Evolutionary conservation across 2,329 filamentous ascomycete species (phyloP), one percentile per base, ranked within the genome.

Genomic region (Xylaria arbuscula): DNA sequence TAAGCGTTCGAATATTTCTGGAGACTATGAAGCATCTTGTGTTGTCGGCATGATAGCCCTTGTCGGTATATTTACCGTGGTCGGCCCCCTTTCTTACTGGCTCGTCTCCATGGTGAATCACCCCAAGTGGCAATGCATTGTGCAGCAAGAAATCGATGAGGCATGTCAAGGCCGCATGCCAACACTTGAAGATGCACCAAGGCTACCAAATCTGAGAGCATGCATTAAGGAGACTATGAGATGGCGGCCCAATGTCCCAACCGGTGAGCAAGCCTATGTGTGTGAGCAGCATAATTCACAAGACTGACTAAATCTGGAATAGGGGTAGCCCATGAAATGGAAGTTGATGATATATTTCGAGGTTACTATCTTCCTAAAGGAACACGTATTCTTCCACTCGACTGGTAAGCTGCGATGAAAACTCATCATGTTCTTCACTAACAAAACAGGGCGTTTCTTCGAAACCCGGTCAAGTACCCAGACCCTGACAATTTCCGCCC

Each of bases 401-500:
- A 83, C 66, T 82, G 81, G 81, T 79, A 55, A 64, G 77, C 70
- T 54, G n/a, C 7, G 1, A 3, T 8, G n/a, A 19, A 13, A 9
- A 17, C 42, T 19, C 36, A 15, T 45, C 10, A 22, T 19, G 7
- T 42, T n/a, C 22, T 4, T 24, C 15, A 15, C 56, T 69, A 69
- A 74, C 50, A 28, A n/a, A 54, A 24, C 56, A 84, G 83, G 82
- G 81, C 85, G 34, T 86, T 88, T 70, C 81, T 86, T 38, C 83
- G 85, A 34, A 85, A 87, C 63, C 82, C 84, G 9, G 76, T 76
- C 2, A 80, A 83, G 45, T 88, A 85, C 73, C 85, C 85, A 1
- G 81, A 84, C 57, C 81, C 83, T 0, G 82, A 85, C 51, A 78
- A 78, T 28, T 88, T 87, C 78, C 83, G 84, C 40, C 86, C 86